Evolutionary conservation across 345 rosid genomes (phyloP).

Genomic region (Aquilaria sinensis): DNA sequence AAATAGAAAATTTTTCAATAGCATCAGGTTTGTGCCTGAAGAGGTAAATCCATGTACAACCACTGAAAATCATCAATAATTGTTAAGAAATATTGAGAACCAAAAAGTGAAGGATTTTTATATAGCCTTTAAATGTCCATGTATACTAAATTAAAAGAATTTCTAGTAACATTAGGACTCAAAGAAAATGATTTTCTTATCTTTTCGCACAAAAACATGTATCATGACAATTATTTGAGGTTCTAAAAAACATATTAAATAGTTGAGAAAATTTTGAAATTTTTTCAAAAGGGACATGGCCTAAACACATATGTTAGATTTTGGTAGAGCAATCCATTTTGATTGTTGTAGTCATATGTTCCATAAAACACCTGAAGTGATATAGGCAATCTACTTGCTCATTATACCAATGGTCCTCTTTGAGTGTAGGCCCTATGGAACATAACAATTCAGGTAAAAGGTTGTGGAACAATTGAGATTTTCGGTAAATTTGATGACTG

Average conservation of each 20-base stretch:
- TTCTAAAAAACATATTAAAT: too few species aligned
- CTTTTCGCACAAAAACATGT: too few species aligned
- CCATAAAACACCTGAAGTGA: neutral
- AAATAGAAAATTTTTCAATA: too few species aligned
- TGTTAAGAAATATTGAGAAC: neutral
- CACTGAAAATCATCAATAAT: neutral
- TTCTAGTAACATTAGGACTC: too few species aligned
- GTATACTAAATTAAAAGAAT: too few species aligned
- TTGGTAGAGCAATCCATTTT: neutral
- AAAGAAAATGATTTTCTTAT: too few species aligned
- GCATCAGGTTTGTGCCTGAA: neutral
- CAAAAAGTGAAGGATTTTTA: neutral
- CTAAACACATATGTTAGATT: neutral
- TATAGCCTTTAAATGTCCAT: too few species aligned
- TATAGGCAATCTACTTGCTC: neutral
- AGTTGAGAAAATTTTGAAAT: too few species aligned
- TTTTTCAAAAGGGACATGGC: neutral
- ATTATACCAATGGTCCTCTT: neutral
- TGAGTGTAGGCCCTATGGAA: neutral
- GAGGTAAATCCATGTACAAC: neutral
- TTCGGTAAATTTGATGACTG: neutral
- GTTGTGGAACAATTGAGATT: neutral
- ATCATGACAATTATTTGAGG: too few species aligned
- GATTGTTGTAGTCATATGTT: neutral
- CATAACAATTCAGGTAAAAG: neutral